A percentile compares a stretch with the other conserved stretches of the same genome.
Conservation (phyloP, 331 rosid genomes). For the Quercus lobata region DNA sequence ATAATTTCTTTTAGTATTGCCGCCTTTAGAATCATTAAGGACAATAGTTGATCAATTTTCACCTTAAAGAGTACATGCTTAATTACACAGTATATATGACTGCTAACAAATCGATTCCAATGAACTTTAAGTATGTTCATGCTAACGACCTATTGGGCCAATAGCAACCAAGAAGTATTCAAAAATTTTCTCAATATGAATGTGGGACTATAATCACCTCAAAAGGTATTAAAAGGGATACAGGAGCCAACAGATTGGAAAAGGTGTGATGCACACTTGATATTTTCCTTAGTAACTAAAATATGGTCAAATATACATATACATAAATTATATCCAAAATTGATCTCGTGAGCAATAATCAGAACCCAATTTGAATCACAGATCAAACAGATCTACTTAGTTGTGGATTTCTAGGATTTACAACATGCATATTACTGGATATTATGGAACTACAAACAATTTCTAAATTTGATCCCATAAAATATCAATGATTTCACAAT, state of each 20-base stretch:
- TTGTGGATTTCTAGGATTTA: not conserved
- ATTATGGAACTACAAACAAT: not conserved
- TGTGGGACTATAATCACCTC: not conserved
- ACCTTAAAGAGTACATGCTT: not conserved
- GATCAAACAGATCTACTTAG: not conserved
- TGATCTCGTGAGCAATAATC: not conserved
- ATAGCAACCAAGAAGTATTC: not conserved
- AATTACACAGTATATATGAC: not conserved
- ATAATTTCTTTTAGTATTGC: not conserved
- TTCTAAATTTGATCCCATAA: not conserved
- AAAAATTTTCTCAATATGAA: not conserved
- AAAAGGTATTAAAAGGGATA: not conserved
- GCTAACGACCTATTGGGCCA: not conserved
- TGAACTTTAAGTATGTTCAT: not conserved
- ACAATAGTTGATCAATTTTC: not conserved
- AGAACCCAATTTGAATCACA: not conserved
- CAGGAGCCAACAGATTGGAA: not conserved
- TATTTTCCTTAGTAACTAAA: not conserved
- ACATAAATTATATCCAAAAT: not conserved
- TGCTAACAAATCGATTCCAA: not conserved
- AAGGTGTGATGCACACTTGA: not conserved
- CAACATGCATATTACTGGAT: not conserved
- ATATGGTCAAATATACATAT: not conserved
- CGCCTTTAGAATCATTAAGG: not conserved
- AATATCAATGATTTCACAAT: not conserved